phyloP scores from a whole-genome alignment of 1,284 basidiomycete species.

The Athelia psychrophila region DNA sequence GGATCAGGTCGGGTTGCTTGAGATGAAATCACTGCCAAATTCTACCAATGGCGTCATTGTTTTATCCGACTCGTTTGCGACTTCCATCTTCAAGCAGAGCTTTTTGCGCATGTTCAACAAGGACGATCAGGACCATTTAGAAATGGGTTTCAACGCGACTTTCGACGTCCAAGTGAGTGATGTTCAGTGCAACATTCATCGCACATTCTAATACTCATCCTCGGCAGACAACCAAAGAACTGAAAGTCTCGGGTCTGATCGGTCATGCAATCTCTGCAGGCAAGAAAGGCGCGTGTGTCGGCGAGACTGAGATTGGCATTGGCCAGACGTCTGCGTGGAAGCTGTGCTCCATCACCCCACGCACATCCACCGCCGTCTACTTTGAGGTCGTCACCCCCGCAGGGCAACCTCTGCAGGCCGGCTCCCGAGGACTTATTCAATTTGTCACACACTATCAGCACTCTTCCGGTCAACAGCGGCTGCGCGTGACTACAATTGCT shows the following conservation, averaged over 20 bases:
- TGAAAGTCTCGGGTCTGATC: conserved; percentile 97
- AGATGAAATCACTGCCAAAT: conserved; percentile 97
- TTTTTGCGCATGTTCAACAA: conserved; percentile 95
- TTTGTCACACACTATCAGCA: conserved; percentile 99
- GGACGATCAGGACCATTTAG: conserved; percentile 89
- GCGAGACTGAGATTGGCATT: conserved; percentile 99
- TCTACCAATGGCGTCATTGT: conserved; percentile 97
- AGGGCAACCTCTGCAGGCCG: conserved; percentile 89
- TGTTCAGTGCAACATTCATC: neutral
- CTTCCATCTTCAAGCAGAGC: conserved; percentile 98
- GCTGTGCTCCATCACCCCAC: conserved; percentile 88
- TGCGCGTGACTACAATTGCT: conserved; percentile 96
- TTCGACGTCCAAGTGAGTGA: conserved; percentile 88
- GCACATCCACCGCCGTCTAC: conserved; percentile 91
- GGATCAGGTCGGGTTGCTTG: conserved; percentile 95
- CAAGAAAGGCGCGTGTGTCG: conserved; percentile 96
- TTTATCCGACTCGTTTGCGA: conserved; percentile 96
- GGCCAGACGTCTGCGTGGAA: conserved; percentile 99
- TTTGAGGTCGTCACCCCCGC: conserved; percentile 99
- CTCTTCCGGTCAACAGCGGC: conserved; percentile 88
- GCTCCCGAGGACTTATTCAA: conserved; percentile 94
- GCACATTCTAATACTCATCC: neutral
- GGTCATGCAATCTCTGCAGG: conserved; percentile 97
- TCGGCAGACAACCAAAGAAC: conserved; percentile 91
- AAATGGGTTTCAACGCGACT: conserved; percentile 99